phyloP scores from a whole-genome alignment of 2,329 filamentous ascomycete species.

The Apiospora sp. region DNA sequence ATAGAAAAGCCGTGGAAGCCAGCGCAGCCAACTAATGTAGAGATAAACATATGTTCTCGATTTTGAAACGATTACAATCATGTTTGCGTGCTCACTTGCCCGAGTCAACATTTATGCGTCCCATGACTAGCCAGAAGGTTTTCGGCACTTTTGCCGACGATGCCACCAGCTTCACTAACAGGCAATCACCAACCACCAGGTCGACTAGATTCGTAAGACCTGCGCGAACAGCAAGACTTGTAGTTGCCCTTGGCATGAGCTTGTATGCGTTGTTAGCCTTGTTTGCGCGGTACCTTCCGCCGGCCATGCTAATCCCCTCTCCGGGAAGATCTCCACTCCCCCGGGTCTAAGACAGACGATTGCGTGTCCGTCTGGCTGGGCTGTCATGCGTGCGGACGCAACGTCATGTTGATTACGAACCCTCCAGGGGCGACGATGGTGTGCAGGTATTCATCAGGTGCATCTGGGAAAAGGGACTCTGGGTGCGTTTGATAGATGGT shows the following conservation, averaged over 20 bases:
- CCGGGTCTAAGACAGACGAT: not conserved
- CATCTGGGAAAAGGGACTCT: not conserved
- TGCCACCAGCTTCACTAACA: not conserved
- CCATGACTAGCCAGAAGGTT: not conserved
- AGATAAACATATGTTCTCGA: not conserved
- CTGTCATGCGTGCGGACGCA: not conserved
- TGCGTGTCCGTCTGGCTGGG: not conserved
- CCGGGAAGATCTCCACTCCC: not conserved
- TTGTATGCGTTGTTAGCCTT: not conserved
- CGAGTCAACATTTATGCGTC: not conserved
- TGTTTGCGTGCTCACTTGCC: not conserved
- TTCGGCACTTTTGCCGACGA: not conserved
- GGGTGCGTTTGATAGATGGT: not conserved
- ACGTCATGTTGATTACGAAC: not conserved
- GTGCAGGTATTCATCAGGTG: not conserved
- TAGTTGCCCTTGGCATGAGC: no score
- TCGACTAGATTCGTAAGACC: not conserved
- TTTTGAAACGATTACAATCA: not conserved
- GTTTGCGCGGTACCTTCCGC: not conserved
- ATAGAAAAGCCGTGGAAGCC: not conserved
- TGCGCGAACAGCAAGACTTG: not conserved
- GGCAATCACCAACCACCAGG: not conserved
- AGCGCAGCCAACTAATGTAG: no score
- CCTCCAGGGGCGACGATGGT: not conserved
- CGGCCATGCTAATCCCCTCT: not conserved